phyloP scores from a whole-genome alignment of 1,139 yeast species.

The Barnettozyma hawaiiensis region DNA sequence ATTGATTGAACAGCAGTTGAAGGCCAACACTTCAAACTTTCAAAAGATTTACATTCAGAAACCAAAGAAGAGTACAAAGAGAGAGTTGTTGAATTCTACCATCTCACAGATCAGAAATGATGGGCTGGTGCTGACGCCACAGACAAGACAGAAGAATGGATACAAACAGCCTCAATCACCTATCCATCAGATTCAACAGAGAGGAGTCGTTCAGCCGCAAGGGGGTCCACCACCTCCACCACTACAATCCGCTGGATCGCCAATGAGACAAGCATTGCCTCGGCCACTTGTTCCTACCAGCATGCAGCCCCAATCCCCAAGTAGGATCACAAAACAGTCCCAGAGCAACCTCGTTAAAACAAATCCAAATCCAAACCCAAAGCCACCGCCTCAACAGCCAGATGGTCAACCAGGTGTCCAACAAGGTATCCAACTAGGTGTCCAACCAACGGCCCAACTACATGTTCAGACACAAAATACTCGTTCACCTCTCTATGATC shows the following conservation, averaged over 20 bases:
- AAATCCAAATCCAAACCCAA: neutral
- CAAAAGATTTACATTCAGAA: slow-evolving; percentile 20
- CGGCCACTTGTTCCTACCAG: neutral
- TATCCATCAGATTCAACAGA: neutral
- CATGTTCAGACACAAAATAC: neutral
- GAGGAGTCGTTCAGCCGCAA: neutral
- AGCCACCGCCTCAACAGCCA: too few species aligned
- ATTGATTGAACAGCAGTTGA: slow-evolving; percentile 21
- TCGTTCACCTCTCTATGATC: neutral
- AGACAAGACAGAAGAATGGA: neutral
- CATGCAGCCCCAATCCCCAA: slow-evolving; percentile 1
- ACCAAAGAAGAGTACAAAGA: slow-evolving; percentile 28
- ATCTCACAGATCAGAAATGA: slow-evolving; percentile 22
- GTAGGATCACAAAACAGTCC: neutral
- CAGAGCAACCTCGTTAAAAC: neutral
- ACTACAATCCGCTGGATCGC: slow-evolving; percentile 3
- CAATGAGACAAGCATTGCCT: neutral
- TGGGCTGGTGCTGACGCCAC: slow-evolving; percentile 7
- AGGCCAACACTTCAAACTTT: slow-evolving; percentile 11
- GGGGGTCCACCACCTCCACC: too few species aligned
- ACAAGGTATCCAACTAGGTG: neutral
- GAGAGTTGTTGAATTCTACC: slow-evolving; percentile 32
- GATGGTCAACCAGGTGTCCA: too few species aligned
- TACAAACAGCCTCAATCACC: neutral
- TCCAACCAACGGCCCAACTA: neutral